phyloP scores from a whole-genome alignment of 768 basidiomycete species.

The Gautieria morchelliformis region DNA sequence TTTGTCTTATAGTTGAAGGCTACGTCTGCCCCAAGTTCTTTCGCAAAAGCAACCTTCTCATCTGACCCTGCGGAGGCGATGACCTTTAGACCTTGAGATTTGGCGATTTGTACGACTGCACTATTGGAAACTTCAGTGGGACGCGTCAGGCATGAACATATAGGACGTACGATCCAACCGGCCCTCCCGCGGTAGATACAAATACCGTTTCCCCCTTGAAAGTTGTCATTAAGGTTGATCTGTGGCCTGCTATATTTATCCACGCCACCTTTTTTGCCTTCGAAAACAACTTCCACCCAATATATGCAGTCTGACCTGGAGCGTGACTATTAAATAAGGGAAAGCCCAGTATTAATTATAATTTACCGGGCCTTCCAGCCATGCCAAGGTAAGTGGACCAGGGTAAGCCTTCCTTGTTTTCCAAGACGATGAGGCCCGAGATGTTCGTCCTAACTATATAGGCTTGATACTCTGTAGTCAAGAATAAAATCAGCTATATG shows the following conservation, averaged over 20 bases:
- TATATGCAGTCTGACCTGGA: conserved; percentile 24
- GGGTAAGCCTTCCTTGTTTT: conserved; percentile 36
- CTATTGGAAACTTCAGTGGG: not conserved
- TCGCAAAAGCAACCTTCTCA: conserved; percentile 30
- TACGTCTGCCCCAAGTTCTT: conserved; percentile 25
- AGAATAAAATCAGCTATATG: conserved; percentile 3
- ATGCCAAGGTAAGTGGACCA: conserved; percentile 42
- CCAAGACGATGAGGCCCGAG: conserved; percentile 18
- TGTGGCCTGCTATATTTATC: too few relatives aligned
- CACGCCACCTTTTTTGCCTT: conserved; percentile 30
- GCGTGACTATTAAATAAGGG: not conserved
- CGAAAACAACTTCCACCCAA: conserved; percentile 33
- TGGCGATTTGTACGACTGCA: conserved; percentile 30
- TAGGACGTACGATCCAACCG: conserved; percentile 50
- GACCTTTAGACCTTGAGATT: conserved; percentile 30
- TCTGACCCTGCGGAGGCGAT: conserved; percentile 33
- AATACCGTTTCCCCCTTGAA: conserved; percentile 41
- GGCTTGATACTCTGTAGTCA: conserved; percentile 31
- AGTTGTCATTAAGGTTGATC: not conserved
- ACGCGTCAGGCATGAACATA: not conserved
- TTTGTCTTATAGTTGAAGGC: conserved; percentile 28
- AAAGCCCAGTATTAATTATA: not conserved
- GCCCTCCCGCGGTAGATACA: conserved; percentile 35
- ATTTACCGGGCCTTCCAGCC: conserved; percentile 32
- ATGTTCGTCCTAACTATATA: conserved; percentile 26